Evolutionary conservation across 2,329 filamentous ascomycete genomes (phyloP).

Genomic region (Furcasterigmium furcatum): DNA sequence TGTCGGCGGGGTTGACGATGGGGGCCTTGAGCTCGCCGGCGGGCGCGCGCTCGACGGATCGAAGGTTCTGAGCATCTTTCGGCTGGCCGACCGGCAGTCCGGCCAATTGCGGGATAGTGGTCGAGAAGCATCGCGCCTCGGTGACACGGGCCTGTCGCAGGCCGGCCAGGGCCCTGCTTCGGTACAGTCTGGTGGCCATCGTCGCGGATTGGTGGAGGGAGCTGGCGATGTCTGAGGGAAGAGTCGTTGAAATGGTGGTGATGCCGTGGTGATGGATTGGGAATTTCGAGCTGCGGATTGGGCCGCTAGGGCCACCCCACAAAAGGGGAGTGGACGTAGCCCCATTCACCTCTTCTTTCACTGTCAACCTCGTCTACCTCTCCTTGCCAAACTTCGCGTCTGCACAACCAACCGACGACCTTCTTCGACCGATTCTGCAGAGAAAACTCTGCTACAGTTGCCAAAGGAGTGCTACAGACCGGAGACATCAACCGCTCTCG

Average conservation of each 20-base stretch:
- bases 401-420: too few species aligned
- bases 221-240: conserved; percentile 7
- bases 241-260: conserved; percentile 8
- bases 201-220: conserved; percentile 20
- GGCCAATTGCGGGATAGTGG: conserved; percentile 15
- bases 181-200: conserved; percentile 61
- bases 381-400: too few species aligned
- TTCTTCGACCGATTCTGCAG: too few species aligned
- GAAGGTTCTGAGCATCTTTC: conserved; percentile 64
- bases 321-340: too few species aligned
- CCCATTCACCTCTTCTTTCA: not conserved
- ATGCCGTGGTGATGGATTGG: conserved; percentile 9
- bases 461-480: too few species aligned
- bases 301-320: not conserved
- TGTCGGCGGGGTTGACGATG: conserved; percentile 88
- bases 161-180: conserved; percentile 49
- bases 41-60: conserved; percentile 57
- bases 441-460: too few species aligned
- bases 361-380: too few species aligned
- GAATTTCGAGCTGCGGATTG: conserved; percentile 5
- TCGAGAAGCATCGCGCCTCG: conserved; percentile 15
- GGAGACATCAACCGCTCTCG: too few species aligned
- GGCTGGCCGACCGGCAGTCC: conserved; percentile 26
- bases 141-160: conserved; percentile 11
- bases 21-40: conserved; percentile 69